Evolutionary conservation across 306 rosid genomes (phyloP).

Genomic region (Prinsepia uniflora): DNA sequence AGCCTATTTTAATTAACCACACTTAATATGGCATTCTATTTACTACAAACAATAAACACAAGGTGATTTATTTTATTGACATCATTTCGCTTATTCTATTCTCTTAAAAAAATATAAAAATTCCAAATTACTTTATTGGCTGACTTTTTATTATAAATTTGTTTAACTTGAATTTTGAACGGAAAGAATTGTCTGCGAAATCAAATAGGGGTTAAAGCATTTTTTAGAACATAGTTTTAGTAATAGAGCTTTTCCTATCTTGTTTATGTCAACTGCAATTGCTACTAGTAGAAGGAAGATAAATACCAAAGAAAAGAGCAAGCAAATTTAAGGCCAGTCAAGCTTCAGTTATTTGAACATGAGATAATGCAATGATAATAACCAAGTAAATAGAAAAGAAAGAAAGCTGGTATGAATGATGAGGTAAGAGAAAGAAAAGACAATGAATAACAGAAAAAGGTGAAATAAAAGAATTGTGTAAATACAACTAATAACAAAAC

Average conservation of each 20-base stretch:
- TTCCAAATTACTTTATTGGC: no score
- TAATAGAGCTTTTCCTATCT: neutral
- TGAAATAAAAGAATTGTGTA: neutral
- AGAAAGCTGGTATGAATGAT: neutral
- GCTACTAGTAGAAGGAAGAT: conserved; percentile 4
- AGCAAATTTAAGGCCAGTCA: neutral
- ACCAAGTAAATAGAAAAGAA: neutral
- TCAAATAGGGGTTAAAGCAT: neutral
- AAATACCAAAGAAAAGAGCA: neutral
- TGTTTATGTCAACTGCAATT: neutral
- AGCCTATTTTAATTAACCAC: no score
- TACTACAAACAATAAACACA: no score
- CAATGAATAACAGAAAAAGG: neutral
- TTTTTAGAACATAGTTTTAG: neutral
- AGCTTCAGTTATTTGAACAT: neutral
- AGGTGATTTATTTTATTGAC: no score
- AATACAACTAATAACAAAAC: neutral
- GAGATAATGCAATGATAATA: neutral
- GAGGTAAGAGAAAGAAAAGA: neutral
- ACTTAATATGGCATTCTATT: no score
- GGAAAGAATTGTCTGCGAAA: neutral
- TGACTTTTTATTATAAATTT: neutral
- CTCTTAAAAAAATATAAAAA: neutral
- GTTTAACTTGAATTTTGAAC: neutral
- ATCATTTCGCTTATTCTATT: neutral